phyloP scores from a whole-genome alignment of 257 asterid species.

The Capsicum baccatum region DNA sequence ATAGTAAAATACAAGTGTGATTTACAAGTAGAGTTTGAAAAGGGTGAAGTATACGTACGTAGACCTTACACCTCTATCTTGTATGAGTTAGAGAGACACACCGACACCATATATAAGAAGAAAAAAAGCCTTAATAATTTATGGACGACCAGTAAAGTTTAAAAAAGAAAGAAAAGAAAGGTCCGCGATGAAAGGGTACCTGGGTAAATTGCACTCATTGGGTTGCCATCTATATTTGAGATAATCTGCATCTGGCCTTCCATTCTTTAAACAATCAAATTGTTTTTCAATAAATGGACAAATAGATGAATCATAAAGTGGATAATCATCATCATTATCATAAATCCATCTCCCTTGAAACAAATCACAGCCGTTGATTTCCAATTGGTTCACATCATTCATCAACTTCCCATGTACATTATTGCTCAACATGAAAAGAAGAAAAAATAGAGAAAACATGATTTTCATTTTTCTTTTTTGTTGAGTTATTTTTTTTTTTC shows the following conservation, averaged over 20 bases:
- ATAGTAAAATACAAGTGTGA: not conserved
- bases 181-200: constrained; percentile 15
- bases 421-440: constrained; percentile 11
- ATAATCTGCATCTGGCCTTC: constrained; percentile 38
- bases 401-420: constrained; percentile 30
- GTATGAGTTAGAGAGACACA: too few species aligned
- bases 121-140: not conserved
- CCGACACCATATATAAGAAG: not conserved
- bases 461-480: not conserved
- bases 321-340: constrained; percentile 41
- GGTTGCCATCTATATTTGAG: constrained; percentile 50
- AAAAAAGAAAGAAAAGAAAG: not conserved
- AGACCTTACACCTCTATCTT: not conserved
- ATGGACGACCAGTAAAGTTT: too few species aligned
- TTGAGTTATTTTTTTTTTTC: not conserved
- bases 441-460: not conserved
- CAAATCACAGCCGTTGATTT: constrained; percentile 34
- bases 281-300: constrained; percentile 42
- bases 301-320: constrained; percentile 33
- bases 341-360: constrained; percentile 43
- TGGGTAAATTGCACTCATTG: constrained; percentile 34
- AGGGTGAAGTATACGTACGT: not conserved
- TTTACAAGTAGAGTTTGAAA: not conserved
- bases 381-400: not conserved
- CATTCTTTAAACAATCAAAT: constrained; percentile 44